Base-by-base conservation (phyloP, 2,329 filamentous ascomycete species). In the Periglandula ipomoeae region DNA sequence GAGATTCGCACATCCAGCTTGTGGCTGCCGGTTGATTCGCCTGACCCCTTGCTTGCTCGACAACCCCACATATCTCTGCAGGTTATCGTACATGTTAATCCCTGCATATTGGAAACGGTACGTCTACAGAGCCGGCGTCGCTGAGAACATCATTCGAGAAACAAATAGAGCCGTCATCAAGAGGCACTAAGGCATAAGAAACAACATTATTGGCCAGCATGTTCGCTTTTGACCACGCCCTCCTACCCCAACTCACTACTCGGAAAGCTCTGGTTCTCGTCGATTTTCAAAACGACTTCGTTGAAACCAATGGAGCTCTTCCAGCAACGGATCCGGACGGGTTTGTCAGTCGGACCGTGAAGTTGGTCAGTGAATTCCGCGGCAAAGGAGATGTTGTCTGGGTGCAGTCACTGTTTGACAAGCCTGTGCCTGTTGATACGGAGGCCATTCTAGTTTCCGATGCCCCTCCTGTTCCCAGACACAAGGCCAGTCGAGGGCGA, bases 271-370 rank as follows among this genome's bases (percentile, higher is more conserved):
- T 98, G 39, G 72, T 97, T 19, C 70, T 94, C 17, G 75, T 96
- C 54, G 91, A 95, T 59, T 79, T 95, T 32, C 93, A 97, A 61
- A 89, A 94, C 58, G 91, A 96, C 64, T 95, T 97, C 59, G 70
- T 94, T 50, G 74, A 80, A 6, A 68, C 78, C 1, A 74, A 80
- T 45, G 85, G 87, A 48, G 78, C 81, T 23, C 67, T 96, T 19
- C 76, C 81, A 11, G 79, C 90, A 45, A 70, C 71, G 32, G 75
- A 79, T 39, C 80, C 82, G 3, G 66, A 76, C 4, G 78, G 79
- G 9, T 87, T 90, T 53, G 64, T 93, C 40, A 74, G 84, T 35
- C 80, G 79, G 24, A 78, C 89, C 38, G 70, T 81, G 19, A 67
- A 75, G 6, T 71, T 97, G 2, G 82, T 84, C 38, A 76, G 78